These are phyloP conservation scores for Phytophthora sp. DNA, from an alignment of 352 stramenopile species.

Conservation along the genomic window DNA sequence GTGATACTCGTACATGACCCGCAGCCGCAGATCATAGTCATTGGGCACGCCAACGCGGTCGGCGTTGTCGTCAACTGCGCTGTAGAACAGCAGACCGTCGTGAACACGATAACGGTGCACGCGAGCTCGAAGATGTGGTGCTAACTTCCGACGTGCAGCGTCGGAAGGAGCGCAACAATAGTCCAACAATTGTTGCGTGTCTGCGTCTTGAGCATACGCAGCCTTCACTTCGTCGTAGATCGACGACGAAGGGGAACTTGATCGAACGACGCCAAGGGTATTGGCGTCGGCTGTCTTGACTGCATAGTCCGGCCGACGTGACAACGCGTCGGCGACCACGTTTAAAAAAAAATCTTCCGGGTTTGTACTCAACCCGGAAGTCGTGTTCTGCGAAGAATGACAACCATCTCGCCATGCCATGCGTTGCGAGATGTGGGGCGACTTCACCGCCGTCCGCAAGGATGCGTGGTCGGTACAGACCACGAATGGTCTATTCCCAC, in stretches of 20 bases:
- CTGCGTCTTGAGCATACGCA: no score
- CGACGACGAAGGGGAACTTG: no score
- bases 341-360: no score
- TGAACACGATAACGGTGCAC: no score
- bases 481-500: neutral
- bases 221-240: neutral
- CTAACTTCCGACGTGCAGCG: no score
- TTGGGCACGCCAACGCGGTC: neutral
- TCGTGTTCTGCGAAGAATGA: neutral
- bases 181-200: no score
- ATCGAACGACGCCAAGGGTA: no score
- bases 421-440: neutral
- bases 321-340: no score
- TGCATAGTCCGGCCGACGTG: neutral
- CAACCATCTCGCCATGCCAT: neutral
- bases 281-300: no score
- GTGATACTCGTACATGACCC: conserved; percentile 21
- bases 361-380: neutral
- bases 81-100: conserved; percentile 4
- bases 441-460: neutral
- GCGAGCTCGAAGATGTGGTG: no score
- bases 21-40: conserved; percentile 5
- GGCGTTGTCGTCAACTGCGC: conserved; percentile 6
- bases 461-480: neutral
- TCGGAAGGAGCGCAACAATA: no score